Percentiles rank a stretch among this genome's conserved stretches.
phyloP scores from a whole-genome alignment of 148 eudicot species.

The Chenopodium quinoa region DNA sequence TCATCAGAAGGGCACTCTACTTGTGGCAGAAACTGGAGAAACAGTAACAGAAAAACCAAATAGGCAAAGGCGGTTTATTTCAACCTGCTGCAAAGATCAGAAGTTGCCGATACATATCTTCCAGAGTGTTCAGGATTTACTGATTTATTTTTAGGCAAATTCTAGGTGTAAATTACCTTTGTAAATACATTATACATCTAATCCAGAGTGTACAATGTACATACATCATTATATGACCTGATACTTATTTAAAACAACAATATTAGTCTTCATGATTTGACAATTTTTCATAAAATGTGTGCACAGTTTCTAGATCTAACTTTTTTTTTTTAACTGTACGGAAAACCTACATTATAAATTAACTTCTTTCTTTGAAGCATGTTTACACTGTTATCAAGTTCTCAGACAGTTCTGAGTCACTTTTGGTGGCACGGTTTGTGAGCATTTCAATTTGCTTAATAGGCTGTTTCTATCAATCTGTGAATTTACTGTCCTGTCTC shows the following conservation, averaged over 20 bases:
- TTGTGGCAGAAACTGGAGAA: conserved; percentile 83
- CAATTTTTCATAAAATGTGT: not conserved
- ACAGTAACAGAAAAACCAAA: conserved; percentile 3
- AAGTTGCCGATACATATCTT: not conserved
- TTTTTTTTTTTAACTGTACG: not conserved
- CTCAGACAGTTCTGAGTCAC: too few species aligned
- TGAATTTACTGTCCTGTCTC: too few species aligned
- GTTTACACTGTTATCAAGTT: not conserved
- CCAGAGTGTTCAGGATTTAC: not conserved
- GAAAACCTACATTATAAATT: not conserved
- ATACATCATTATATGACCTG: not conserved
- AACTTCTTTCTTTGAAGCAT: not conserved
- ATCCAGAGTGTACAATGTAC: not conserved
- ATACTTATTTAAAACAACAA: not conserved
- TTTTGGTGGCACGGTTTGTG: too few species aligned
- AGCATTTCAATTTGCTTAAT: too few species aligned
- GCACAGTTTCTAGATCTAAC: not conserved
- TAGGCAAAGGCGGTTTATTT: not conserved
- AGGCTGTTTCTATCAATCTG: too few species aligned
- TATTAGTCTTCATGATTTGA: not conserved
- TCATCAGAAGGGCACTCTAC: conserved; percentile 68
- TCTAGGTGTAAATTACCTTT: not conserved
- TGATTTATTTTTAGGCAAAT: not conserved
- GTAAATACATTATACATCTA: not conserved
- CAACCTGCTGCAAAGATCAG: conserved; percentile 1